Evolutionary conservation across 208 protist species (phyloP).

Genomic region (Phytomonas francai): DNA sequence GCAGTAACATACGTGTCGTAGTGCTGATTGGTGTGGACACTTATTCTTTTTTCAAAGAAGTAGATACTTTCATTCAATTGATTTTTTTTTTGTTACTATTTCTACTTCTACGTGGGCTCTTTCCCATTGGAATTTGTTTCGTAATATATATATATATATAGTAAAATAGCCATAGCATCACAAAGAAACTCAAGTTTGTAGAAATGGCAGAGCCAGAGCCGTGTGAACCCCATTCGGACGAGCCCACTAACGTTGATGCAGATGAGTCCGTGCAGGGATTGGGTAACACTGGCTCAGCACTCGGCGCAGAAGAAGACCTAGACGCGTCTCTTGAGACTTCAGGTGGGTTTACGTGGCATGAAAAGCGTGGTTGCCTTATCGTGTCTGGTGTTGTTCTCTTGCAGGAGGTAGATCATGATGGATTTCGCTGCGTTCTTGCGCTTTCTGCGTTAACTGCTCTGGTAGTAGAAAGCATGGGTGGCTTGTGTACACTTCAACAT

Average conservation of each 20-base stretch:
- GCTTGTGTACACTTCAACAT: not conserved
- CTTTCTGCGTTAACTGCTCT: constrained; percentile 9
- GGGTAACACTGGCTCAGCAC: not conserved
- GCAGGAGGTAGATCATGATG: constrained; percentile 28
- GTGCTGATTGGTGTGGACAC: not conserved
- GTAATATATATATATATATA: too few species aligned
- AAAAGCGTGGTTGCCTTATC: constrained; percentile 21
- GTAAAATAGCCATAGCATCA: not conserved
- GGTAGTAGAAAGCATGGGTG: not conserved
- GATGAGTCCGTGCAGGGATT: not conserved
- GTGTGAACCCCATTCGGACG: not conserved
- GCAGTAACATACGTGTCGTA: not conserved
- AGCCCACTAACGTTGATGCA: not conserved
- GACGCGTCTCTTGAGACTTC: not conserved
- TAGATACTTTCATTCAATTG: not conserved
- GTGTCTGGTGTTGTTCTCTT: constrained; percentile 23
- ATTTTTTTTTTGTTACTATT: constrained; percentile 1
- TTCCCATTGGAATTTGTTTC: too few species aligned
- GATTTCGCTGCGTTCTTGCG: constrained; percentile 15
- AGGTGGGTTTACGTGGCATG: constrained; percentile 9
- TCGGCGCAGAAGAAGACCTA: too few species aligned
- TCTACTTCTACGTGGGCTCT: too few species aligned
- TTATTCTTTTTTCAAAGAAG: not conserved
- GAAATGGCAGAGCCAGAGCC: not conserved
- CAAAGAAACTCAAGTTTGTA: not conserved